These are phyloP conservation scores for Fusarium chlamydosporum DNA, from an alignment of 2,329 filamentous ascomycete species.

Conservation along the genomic window DNA sequence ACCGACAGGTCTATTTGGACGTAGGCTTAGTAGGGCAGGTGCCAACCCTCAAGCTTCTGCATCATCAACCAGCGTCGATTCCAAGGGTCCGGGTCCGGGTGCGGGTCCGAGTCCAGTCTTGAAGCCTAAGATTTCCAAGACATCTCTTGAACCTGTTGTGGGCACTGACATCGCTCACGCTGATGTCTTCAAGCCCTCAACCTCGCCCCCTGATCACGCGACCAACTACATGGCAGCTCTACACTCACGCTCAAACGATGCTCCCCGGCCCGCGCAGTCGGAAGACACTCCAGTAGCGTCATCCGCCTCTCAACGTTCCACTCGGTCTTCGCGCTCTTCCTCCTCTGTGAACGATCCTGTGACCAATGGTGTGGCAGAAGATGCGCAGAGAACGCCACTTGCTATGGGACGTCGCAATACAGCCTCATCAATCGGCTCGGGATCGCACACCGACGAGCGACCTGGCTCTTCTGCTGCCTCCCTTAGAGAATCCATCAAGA, in stretches of 20 bases:
- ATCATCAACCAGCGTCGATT: slow-evolving; percentile 65
- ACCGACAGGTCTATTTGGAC: slow-evolving; percentile 64
- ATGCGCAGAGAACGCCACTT: slow-evolving; percentile 49
- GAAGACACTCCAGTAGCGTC: slow-evolving; percentile 55
- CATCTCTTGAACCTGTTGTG: slow-evolving; percentile 74
- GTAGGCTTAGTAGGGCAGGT: slow-evolving; percentile 61
- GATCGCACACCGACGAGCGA: slow-evolving; percentile 46
- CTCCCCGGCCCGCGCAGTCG: slow-evolving; percentile 58
- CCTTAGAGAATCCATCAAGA: slow-evolving; percentile 57
- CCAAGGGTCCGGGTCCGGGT: slow-evolving; percentile 58
- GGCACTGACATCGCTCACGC: slow-evolving; percentile 76
- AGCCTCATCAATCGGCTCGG: slow-evolving; percentile 56
- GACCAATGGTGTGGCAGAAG: slow-evolving; percentile 57
- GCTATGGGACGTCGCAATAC: slow-evolving; percentile 56
- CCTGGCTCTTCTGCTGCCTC: slow-evolving; percentile 54
- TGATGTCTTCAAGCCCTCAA: slow-evolving; percentile 72
- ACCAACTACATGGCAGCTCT: slow-evolving; percentile 76
- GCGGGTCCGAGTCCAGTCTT: slow-evolving; percentile 54
- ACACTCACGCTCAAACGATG: slow-evolving; percentile 72
- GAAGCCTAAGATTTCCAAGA: slow-evolving; percentile 57
- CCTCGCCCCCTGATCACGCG: slow-evolving; percentile 71
- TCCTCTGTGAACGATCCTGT: slow-evolving; percentile 60
- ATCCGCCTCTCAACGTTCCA: slow-evolving; percentile 59
- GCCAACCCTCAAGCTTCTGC: slow-evolving; percentile 54
- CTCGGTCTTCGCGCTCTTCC: slow-evolving; percentile 67